phyloP scores from a whole-genome alignment of 148 eudicot genomes.

The Polygonum maritimum region DNA sequence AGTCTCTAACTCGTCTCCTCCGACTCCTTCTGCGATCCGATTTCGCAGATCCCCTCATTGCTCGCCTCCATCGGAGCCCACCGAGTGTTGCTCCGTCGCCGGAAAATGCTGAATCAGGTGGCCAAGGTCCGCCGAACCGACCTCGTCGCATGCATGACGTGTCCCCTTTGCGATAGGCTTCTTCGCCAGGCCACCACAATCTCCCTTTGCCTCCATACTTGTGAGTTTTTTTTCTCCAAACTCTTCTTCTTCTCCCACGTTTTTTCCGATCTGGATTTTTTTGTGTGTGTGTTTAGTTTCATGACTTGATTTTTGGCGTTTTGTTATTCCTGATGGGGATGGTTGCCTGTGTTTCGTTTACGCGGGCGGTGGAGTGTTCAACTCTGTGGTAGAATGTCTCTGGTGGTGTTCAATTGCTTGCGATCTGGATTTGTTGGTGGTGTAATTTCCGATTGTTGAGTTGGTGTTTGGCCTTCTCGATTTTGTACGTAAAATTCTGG shows the following conservation, averaged over 20 bases:
- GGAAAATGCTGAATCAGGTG: slow-evolving; percentile 51
- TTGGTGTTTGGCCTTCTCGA: neutral
- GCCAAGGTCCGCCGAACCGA: slow-evolving; percentile 54
- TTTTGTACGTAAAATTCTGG: slow-evolving; percentile 6
- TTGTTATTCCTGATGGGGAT: neutral
- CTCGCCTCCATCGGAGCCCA: neutral
- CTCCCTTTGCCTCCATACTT: slow-evolving; percentile 89
- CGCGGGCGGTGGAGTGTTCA: neutral
- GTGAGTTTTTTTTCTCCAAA: slow-evolving; percentile 26
- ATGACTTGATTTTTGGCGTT: neutral
- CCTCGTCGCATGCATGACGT: slow-evolving; percentile 83
- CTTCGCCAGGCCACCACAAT: slow-evolving; percentile 66
- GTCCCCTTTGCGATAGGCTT: slow-evolving; percentile 77
- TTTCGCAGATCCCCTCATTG: slow-evolving; percentile 1
- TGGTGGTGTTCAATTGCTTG: neutral
- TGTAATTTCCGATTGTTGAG: neutral
- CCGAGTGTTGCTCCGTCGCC: neutral
- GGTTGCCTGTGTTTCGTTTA: neutral
- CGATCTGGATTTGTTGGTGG: neutral
- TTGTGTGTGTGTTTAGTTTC: neutral
- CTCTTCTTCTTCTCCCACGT: neutral
- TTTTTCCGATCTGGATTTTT: neutral
- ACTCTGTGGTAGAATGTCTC: neutral
- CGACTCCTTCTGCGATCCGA: neutral
- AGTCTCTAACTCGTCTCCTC: neutral